A percentile compares a stretch with the other conserved stretches of the same genome.
Evolutionary conservation across 352 stramenopile genomes (phyloP).

Genomic region (Phytophthora brassicae): DNA sequence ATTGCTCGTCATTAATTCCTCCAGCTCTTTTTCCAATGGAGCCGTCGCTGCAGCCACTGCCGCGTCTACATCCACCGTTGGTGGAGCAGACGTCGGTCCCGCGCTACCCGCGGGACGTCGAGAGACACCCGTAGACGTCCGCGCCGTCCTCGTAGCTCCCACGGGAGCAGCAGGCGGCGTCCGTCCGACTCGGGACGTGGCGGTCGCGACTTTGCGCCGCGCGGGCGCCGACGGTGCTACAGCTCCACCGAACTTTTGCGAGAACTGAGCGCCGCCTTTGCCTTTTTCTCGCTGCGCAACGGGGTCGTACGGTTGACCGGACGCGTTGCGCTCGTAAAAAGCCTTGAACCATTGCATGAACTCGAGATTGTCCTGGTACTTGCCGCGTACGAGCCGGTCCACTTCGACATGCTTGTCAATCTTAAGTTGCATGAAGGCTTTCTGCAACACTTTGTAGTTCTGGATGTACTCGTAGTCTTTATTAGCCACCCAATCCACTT

Average conservation of each 20-base stretch:
- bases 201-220: conserved; percentile 44
- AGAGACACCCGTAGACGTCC: conserved; percentile 30
- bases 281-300: conserved; percentile 92
- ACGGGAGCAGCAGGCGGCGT: too few relatives aligned
- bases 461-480: conserved; percentile 98
- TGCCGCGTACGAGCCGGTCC: conserved; percentile 96
- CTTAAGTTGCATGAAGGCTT: conserved; percentile 95
- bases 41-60: conserved; percentile 37
- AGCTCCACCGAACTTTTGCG: conserved; percentile 62
- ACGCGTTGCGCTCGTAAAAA: conserved; percentile 92
- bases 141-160: conserved; percentile 9
- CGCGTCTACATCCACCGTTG: conserved; percentile 29
- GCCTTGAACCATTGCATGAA: conserved; percentile 99
- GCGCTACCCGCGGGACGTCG: conserved; percentile 39
- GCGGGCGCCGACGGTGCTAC: conserved; percentile 27
- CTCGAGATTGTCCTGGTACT: conserved; percentile 99
- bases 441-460: conserved; percentile 99
- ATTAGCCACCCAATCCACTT: conserved; percentile 97
- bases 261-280: conserved; percentile 91
- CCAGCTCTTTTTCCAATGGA: conserved; percentile 70
- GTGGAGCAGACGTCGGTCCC: not conserved
- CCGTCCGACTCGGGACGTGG: conserved; percentile 31
- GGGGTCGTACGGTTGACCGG: conserved; percentile 92
- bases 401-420: conserved; percentile 98
- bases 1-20: conserved; percentile 69